Evolutionary conservation across 179 eudicot genomes (phyloP).

Genomic region (Gypsophila paniculata): DNA sequence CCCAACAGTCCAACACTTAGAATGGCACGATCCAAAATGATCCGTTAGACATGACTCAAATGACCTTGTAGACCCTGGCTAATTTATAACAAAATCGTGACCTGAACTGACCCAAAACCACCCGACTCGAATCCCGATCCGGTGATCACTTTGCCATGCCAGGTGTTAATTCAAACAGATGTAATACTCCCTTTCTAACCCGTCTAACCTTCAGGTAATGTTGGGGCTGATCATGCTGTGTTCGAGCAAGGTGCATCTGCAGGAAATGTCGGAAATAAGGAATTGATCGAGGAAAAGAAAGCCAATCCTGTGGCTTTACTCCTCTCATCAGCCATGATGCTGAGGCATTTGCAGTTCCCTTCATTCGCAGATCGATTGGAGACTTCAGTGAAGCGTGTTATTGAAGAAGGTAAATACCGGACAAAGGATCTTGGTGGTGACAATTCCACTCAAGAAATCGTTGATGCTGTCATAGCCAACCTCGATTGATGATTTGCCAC

Average conservation of each 20-base stretch:
- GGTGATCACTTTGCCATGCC: too few species aligned
- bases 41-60: too few species aligned
- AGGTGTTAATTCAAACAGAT: too few species aligned
- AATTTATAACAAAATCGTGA: too few species aligned
- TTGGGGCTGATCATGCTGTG: slow-evolving; percentile 86
- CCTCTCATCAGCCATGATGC: slow-evolving; percentile 97
- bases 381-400: slow-evolving; percentile 68
- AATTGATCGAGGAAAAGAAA: slow-evolving; percentile 52
- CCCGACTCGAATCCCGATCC: too few species aligned
- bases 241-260: slow-evolving; percentile 99
- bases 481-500: slow-evolving; percentile 42
- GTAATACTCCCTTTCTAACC: too few species aligned
- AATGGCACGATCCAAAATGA: too few species aligned
- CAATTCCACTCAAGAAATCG: slow-evolving; percentile 76
- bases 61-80: too few species aligned
- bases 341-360: slow-evolving; percentile 90
- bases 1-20: too few species aligned
- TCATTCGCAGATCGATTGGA: slow-evolving; percentile 87
- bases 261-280: slow-evolving; percentile 79
- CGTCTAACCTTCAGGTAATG: slow-evolving; percentile 47
- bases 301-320: slow-evolving; percentile 94
- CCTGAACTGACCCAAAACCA: too few species aligned
- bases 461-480: slow-evolving; percentile 69
- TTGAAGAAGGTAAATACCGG: slow-evolving; percentile 59
- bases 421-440: slow-evolving; percentile 84